Base-by-base conservation (phyloP, 768 basidiomycete genomes). In the Trametes meyenii region DNA sequence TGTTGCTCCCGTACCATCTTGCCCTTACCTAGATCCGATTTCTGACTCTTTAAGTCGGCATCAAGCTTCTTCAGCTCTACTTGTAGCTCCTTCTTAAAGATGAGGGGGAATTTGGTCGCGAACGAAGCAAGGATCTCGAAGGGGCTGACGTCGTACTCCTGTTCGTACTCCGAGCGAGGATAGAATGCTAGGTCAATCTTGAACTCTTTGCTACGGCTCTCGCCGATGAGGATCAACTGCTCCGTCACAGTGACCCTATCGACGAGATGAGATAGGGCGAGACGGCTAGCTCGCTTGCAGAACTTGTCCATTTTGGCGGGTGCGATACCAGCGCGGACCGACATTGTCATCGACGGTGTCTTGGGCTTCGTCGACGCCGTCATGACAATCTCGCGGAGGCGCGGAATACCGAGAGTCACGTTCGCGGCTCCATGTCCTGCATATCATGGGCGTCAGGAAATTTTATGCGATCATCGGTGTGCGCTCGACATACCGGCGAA, bases 321-420 rank as follows among this genome's bases (percentile, higher is more conserved):
- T 4, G 83, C 66, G 26, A 84, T 76, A 26, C 79, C 83, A 0
- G 79, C 74, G 11, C 83, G 80, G 43, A 95, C 80, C 46, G 82
- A 83, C 79, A 98, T 90, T 35, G 80, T 87, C 97, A 99, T 99
- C 5, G 94, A 98, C 7, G 97, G 97, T 1, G 97, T 99, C 74
- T 94, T 96, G 52, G 96, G 96, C 66, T 94, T 90, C 67, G 85
- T 85, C 5, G 96, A 96, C 6, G 97, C 97, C 0, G 96, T 98
- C 96, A 98, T 98, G 68, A 99, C 93, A 70, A 99, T 97, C 78
- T 99, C 97, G 74, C 96, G 89, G 7, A 99, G 81, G 71, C 97
- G 96, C 42, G 97, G 97, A 68, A 99, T 99, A 83, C 97, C 97
- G 45, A 99, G 83, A 0, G 97, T 99, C 62, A 99, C 97, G 73